Percentiles rank a stretch among this genome's conserved stretches.
Evolutionary conservation across 257 asterid genomes (phyloP).

Genomic region (Apocynum venetum): DNA sequence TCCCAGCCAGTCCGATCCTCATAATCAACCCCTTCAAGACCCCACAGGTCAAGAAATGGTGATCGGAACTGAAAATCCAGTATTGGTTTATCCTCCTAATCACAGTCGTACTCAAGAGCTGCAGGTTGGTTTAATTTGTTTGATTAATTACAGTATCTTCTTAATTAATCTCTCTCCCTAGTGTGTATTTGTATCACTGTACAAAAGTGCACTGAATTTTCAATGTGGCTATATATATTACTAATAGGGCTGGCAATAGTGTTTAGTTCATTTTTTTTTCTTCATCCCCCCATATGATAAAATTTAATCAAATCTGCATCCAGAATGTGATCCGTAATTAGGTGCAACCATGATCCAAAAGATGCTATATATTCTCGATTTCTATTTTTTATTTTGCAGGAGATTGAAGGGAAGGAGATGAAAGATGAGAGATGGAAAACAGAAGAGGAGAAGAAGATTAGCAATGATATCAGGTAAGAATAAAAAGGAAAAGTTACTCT

Average conservation of each 20-base stretch:
- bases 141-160: not conserved
- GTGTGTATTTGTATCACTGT: not conserved
- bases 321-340: not conserved
- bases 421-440: constrained; percentile 25
- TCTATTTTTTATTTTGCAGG: constrained; percentile 27
- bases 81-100: constrained; percentile 29
- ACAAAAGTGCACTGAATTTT: constrained; percentile 12
- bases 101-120: constrained; percentile 1
- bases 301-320: constrained; percentile 14
- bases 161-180: not conserved
- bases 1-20: constrained; percentile 25
- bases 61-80: constrained; percentile 18
- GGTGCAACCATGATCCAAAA: constrained; percentile 18
- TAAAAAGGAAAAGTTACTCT: constrained; percentile 21
- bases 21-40: constrained; percentile 24
- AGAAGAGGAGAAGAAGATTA: constrained; percentile 23
- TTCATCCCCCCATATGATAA: not conserved
- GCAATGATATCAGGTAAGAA: constrained; percentile 47
- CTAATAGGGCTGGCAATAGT: not conserved
- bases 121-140: constrained; percentile 18
- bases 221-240: not conserved
- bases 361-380: not conserved
- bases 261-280: not conserved
- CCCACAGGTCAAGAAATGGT: constrained; percentile 20
- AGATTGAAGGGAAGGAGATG: constrained; percentile 23